Evolutionary conservation across 139 green algal species (phyloP), one percentile per base, ranked within the genome.

Genomic region (Pseudopediastrum boryanum): DNA sequence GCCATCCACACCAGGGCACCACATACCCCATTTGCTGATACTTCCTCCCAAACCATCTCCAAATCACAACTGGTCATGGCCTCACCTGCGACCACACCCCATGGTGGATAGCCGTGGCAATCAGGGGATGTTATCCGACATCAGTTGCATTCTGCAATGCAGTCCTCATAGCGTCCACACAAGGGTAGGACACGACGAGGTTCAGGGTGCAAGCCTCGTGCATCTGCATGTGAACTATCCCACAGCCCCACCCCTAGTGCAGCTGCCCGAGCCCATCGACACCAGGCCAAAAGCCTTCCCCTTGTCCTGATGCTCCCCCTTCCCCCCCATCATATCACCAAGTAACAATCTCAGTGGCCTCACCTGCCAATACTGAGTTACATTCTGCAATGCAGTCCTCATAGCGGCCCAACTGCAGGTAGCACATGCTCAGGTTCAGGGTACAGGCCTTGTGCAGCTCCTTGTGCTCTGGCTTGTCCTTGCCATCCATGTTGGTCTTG

Each of bases 361-460:
- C 44, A 90, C 88, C 79, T 72, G 46, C 23, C 25, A 92, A 41
- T 16, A 92, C 86, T 42, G 72, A 43, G 39, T 84, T 58, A 75
- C 88, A 92, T 29, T 89, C 54, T 33, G 42, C 72, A 9, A 88
- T 21, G 66, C 86, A 91, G 39, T 83, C 58, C 51, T 43, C 44
- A 42, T 79, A 86, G 23, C 81, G 52, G 31, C 85, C 79, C 3
- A 90, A 62, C 67, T 91, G 88, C 10, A 92, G 84, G 75, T 89
- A 89, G 66, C 88, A 91, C 58, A 63, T 86, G 79, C 70, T 77
- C 3, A 91, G 79, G 79, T 92, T 92, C 38, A 92, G 84, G 6
- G 51, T 79, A 67, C 88, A 92, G 9, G 82, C 84, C 12, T 70
- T 76, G 21, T 29, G 39, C 63, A 92, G 70, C 25, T 86, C 79